Conservation (phyloP, 2,329 filamentous ascomycete species). For the Helotiales sp. region DNA sequence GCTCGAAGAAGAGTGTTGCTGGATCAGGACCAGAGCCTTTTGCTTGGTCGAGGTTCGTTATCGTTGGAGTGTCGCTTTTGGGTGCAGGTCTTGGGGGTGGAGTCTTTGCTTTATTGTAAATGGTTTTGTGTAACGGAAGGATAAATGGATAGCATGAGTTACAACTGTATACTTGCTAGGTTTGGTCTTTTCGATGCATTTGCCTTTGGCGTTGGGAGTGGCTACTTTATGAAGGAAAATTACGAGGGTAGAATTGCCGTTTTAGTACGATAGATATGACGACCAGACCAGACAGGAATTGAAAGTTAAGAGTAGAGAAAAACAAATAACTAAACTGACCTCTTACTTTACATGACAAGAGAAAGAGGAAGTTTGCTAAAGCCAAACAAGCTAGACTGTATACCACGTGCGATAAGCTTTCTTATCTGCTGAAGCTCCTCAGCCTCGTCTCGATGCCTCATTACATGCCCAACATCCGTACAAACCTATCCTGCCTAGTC, state of each 20-base stretch:
- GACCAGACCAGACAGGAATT: background rate
- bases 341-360: background rate
- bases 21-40: slow-evolving; percentile 27
- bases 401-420: background rate
- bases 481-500: background rate
- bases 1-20: slow-evolving; percentile 28
- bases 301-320: background rate
- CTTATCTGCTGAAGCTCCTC: background rate
- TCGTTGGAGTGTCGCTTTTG: slow-evolving; percentile 21
- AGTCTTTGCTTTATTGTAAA: slow-evolving; percentile 26
- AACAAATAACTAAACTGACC: background rate
- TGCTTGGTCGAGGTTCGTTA: slow-evolving; percentile 27
- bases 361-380: background rate
- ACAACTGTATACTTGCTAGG: background rate
- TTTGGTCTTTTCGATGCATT: background rate
- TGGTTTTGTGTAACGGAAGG: too few species aligned
- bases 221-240: background rate
- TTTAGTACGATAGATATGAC: background rate
- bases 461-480: background rate
- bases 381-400: background rate
- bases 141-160: background rate
- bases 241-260: background rate
- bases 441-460: background rate
- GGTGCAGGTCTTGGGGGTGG: slow-evolving; percentile 30
- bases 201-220: background rate